Evolutionary conservation across 768 basidiomycete species (phyloP).

Genomic region (Mycena capillaripes): DNA sequence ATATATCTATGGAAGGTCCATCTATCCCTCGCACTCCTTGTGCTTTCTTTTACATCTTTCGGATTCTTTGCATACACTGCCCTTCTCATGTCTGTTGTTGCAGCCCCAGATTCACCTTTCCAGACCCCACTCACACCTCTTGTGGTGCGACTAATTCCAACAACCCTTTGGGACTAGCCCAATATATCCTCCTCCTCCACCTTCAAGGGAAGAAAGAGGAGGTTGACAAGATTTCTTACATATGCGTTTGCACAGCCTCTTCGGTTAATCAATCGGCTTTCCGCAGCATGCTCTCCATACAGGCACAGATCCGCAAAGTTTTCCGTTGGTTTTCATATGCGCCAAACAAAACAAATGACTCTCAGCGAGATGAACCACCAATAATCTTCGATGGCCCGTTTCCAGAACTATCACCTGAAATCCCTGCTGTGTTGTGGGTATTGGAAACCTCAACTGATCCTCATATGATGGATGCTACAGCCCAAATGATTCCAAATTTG

Average conservation of each 20-base stretch:
- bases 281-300: neutral
- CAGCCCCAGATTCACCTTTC: neutral
- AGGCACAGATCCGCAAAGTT: neutral
- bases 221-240: neutral
- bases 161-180: neutral
- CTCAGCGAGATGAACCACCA: neutral
- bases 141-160: neutral
- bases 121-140: neutral
- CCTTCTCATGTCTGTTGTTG: neutral
- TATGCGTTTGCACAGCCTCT: too few species aligned
- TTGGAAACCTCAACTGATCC: constrained; percentile 17
- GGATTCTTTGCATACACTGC: constrained; percentile 2
- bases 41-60: neutral
- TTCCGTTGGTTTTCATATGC: neutral
- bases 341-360: too few species aligned
- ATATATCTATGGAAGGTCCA: constrained; percentile 17
- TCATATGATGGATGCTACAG: neutral
- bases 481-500: neutral
- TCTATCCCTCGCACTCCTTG: neutral
- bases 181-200: too few species aligned
- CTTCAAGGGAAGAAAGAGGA: too few species aligned
- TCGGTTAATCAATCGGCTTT: neutral
- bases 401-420: neutral
- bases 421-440: constrained; percentile 4
- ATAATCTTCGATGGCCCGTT: neutral